Base-by-base conservation (phyloP, 805 yeast species). In the Zygotorulaspora chibaensis region DNA sequence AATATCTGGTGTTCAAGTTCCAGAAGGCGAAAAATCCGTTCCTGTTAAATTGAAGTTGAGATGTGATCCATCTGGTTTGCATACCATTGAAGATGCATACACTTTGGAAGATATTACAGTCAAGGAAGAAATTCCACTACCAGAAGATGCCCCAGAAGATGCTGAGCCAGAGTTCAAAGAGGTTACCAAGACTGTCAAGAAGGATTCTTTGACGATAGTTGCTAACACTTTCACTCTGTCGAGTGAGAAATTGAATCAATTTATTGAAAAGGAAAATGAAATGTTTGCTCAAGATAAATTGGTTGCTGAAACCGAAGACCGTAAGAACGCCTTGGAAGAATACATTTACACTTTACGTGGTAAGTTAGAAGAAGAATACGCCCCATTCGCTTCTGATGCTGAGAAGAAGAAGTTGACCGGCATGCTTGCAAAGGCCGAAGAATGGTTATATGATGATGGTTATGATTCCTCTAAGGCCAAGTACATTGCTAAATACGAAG, bases 371-470 rank as follows among this genome's bases (percentile, higher is more conserved):
- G 99, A 89, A 46, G 83, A 82, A 61, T 91, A 91, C 68, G 78
- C 86, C 57, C 82, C 76, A 60, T 93, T 90, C 67, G 96, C 97
- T 47, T 77, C 85, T 56, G 95, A 84, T 50, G 88, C 81, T 62
- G 99, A 93, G 79, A 91, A 91, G 80, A 74, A 72, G 54, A 85
- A 79, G 65, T 77, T 93, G 63, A 68, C 78, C 40, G 85, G 73
- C 50, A 77, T 84, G 77, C 79, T 93, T 66, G 67, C 76, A 63
- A 84, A 82, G 69, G 81, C 98, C 56, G 99, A 93, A 79, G 96
- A 91, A 66, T 93, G 99, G 99, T 81, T 93, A 63, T 93, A 93
- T 72, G 96, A 86, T 52, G 99, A 89, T 47, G 98, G 98, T 65
- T 89, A 87, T 67, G 99, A 93, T 70, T 80, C 97, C 53, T 78